Conservation (phyloP, 345 rosid species). For the Lenwebbia sp. region DNA sequence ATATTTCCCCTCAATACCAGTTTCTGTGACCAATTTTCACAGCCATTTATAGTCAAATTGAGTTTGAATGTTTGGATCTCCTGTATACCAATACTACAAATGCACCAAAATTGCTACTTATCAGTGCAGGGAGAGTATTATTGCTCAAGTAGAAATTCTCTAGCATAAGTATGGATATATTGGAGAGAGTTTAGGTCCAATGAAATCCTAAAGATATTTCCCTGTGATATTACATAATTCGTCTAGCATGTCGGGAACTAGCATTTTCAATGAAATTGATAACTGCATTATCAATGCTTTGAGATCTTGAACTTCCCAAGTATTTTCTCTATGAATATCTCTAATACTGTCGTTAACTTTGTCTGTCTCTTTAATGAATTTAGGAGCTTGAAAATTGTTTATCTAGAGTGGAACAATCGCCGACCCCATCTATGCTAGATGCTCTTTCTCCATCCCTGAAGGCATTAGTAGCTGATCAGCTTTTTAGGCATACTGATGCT, state of each 20-base stretch:
- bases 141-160: background rate
- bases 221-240: background rate
- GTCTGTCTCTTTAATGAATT: conserved; percentile 1
- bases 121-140: background rate
- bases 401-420: conserved; percentile 82
- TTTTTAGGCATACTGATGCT: conserved; percentile 58
- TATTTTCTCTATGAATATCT: background rate
- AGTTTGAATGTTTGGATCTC: background rate
- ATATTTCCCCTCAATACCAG: background rate
- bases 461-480: conserved; percentile 54
- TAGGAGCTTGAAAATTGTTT: conserved; percentile 63
- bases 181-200: background rate
- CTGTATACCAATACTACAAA: background rate
- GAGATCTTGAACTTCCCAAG: background rate
- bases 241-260: background rate
- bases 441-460: conserved; percentile 63
- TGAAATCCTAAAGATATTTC: background rate
- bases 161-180: background rate
- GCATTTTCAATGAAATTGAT: background rate
- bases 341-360: background rate
- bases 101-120: background rate
- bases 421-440: conserved; percentile 46
- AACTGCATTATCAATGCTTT: background rate
- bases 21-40: background rate
- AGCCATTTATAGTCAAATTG: background rate